Evolutionary conservation across 768 basidiomycete species (phyloP).

Genomic region (Tulasnella calospora): DNA sequence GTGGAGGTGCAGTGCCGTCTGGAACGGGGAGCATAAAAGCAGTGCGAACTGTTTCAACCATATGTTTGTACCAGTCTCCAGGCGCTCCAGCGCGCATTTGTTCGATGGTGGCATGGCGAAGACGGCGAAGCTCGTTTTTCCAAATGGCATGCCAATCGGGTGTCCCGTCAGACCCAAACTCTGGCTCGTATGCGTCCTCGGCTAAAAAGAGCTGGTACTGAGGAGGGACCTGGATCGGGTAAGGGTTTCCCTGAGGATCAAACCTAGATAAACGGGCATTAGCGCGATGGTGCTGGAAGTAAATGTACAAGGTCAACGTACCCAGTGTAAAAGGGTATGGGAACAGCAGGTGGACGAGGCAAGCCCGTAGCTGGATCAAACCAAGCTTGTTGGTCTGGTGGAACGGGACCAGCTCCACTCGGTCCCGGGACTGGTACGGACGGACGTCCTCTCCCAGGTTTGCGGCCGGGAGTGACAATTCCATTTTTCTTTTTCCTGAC

Average conservation of each 20-base stretch:
- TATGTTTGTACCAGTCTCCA: slow-evolving; percentile 81
- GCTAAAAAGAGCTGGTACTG: slow-evolving; percentile 11
- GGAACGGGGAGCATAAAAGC: slow-evolving; percentile 36
- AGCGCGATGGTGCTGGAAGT: background rate
- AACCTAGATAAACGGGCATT: slow-evolving; percentile 17
- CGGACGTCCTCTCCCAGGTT: slow-evolving; percentile 23
- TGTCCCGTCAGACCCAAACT: background rate
- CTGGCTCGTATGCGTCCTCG: slow-evolving; percentile 24
- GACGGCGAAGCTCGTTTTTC: slow-evolving; percentile 70
- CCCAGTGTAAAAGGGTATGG: background rate
- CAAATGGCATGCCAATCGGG: slow-evolving; percentile 63
- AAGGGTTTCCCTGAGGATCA: slow-evolving; percentile 24
- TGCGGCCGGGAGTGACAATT: background rate
- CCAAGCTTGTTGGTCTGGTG: slow-evolving; percentile 15
- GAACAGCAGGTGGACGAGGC: slow-evolving; percentile 6
- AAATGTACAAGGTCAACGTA: background rate
- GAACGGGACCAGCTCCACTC: background rate
- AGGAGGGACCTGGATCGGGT: slow-evolving; percentile 20
- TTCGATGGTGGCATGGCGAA: slow-evolving; percentile 71
- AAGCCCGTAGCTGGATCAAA: background rate
- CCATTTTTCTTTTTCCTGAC: slow-evolving; percentile 63
- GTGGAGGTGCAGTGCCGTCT: background rate
- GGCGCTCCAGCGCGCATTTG: slow-evolving; percentile 79
- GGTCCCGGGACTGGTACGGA: background rate
- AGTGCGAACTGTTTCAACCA: slow-evolving; percentile 71